These are phyloP conservation scores for Fusarium oligoseptatum DNA, from an alignment of 2,329 filamentous ascomycete species.

Conservation along the genomic window DNA sequence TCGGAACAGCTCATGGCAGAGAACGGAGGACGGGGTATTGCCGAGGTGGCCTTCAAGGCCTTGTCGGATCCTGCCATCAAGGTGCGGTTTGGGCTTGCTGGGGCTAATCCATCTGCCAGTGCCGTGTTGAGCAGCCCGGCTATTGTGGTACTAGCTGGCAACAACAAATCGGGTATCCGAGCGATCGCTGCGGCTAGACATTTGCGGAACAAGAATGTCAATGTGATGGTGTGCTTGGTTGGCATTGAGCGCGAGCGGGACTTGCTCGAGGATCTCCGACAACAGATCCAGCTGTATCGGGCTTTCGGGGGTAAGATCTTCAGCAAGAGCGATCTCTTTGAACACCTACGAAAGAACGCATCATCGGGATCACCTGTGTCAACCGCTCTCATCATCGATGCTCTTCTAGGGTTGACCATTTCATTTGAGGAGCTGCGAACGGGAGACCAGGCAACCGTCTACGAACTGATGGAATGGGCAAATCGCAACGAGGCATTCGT, in stretches of 20 bases:
- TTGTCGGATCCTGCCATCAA: constrained; percentile 73
- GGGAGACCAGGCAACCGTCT: constrained; percentile 84
- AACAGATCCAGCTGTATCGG: constrained; percentile 86
- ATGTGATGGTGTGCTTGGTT: constrained; percentile 85
- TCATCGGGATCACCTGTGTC: constrained; percentile 60
- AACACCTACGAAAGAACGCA: constrained; percentile 65
- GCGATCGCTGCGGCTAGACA: constrained; percentile 89
- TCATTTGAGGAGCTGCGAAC: constrained; percentile 90
- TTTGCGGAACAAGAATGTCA: constrained; percentile 84
- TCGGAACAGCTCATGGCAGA: constrained; percentile 93
- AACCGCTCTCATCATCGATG: constrained; percentile 88
- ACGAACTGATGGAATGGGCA: constrained; percentile 93
- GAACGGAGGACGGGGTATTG: constrained; percentile 89
- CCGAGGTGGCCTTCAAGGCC: constrained; percentile 81
- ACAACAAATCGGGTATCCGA: constrained; percentile 88
- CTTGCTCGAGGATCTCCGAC: constrained; percentile 82
- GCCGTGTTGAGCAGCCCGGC: constrained; percentile 53
- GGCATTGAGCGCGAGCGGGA: constrained; percentile 87
- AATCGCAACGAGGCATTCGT: constrained; percentile 88
- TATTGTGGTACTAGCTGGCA: constrained; percentile 89
- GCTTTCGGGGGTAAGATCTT: constrained; percentile 83
- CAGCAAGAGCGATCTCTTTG: constrained; percentile 72
- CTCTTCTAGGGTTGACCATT: constrained; percentile 86
- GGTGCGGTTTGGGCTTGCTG: constrained; percentile 63
- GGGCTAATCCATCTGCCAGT: constrained; percentile 50